phyloP scores from a whole-genome alignment of 2,329 filamentous ascomycete genomes.

The Aspergillus chevalieri region DNA sequence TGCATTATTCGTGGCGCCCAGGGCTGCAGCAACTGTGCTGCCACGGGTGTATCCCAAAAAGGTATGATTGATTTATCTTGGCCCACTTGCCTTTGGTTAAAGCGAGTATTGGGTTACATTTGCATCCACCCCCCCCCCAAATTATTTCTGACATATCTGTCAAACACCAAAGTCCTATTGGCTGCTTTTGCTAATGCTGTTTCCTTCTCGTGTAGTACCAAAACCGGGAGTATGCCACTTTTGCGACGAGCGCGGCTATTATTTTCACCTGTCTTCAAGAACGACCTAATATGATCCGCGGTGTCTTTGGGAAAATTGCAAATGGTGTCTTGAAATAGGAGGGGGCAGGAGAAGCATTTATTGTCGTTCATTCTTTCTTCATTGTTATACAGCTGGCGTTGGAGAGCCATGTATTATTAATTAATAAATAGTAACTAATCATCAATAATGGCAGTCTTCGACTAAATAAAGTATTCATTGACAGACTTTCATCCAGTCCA shows the following conservation, averaged over 20 bases:
- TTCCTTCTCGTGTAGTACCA: conserved; percentile 45
- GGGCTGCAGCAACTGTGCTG: conserved; percentile 67
- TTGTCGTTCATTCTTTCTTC: not conserved
- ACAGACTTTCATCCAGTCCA: not conserved
- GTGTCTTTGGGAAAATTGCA: conserved; percentile 58
- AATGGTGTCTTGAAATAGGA: conserved; percentile 20
- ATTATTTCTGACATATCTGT: not conserved
- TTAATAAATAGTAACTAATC: not conserved
- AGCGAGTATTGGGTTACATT: not conserved
- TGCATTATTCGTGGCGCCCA: conserved; percentile 71
- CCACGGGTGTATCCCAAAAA: conserved; percentile 60
- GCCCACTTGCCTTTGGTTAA: not conserved
- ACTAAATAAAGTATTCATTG: not conserved
- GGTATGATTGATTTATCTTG: conserved; percentile 21
- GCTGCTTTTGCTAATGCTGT: conserved; percentile 14
- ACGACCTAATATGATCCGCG: conserved; percentile 57
- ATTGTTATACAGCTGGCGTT: not conserved
- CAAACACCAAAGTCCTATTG: not conserved
- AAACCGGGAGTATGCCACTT: conserved; percentile 61
- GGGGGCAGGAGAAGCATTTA: no score
- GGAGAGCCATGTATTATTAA: not conserved
- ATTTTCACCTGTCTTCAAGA: conserved; percentile 64
- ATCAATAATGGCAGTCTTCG: not conserved
- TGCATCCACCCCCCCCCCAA: conserved; percentile 1
- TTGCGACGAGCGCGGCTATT: conserved; percentile 62